Conservation (phyloP, 2,329 filamentous ascomycete genomes). For the Arthrobotrys sinensis region DNA sequence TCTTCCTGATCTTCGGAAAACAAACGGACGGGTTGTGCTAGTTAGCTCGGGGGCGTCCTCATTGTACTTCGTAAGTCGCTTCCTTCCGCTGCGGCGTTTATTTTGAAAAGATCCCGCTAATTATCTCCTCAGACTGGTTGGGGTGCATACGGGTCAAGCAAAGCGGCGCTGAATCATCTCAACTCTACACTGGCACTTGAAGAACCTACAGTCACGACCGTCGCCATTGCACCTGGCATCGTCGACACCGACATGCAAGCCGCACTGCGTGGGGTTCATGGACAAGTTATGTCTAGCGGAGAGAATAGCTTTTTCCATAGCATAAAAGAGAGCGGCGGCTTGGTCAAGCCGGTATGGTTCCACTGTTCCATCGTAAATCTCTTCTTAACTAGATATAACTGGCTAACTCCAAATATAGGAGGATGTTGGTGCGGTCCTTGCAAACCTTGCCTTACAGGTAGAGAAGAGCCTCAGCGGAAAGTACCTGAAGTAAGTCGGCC, state of each 20-base stretch:
- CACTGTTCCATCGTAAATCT: not conserved
- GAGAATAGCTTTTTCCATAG: constrained; percentile 77
- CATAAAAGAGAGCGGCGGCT: constrained; percentile 78
- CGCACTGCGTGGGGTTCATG: constrained; percentile 82
- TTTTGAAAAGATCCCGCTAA: not conserved
- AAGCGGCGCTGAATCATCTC: constrained; percentile 87
- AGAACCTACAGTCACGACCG: constrained; percentile 80
- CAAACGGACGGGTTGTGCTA: constrained; percentile 81
- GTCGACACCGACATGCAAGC: constrained; percentile 93
- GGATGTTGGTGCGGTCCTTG: constrained; percentile 35
- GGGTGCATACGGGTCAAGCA: constrained; percentile 85
- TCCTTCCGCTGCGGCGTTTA: not conserved
- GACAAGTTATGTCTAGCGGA: constrained; percentile 73
- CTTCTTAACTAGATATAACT: not conserved
- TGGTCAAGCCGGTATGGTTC: constrained; percentile 71
- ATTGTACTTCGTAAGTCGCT: constrained; percentile 73
- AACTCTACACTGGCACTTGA: constrained; percentile 80
- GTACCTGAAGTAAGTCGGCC: constrained; percentile 39
- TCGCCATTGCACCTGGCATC: constrained; percentile 77
- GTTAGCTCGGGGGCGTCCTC: constrained; percentile 83
- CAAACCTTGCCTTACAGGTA: constrained; percentile 30
- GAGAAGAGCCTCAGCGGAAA: constrained; percentile 37
- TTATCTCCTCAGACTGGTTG: constrained; percentile 70
- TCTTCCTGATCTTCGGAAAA: constrained; percentile 78
- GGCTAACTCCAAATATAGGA: constrained; percentile 20